phyloP scores from a whole-genome alignment of 2,329 filamentous ascomycete genomes.

The Pseudocercospora vitis region DNA sequence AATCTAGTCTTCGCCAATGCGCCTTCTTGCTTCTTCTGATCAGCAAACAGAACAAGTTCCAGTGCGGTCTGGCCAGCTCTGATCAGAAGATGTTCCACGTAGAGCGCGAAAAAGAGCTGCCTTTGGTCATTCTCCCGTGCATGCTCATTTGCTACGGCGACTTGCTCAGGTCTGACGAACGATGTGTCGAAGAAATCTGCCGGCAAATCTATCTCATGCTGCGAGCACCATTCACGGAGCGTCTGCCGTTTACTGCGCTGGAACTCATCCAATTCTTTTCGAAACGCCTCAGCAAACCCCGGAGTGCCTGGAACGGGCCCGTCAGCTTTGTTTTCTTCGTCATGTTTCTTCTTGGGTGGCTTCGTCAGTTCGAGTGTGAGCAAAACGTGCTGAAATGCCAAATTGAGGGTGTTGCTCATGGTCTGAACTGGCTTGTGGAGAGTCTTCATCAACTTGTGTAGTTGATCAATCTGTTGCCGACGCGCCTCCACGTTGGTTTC shows the following conservation, averaged over 20 bases:
- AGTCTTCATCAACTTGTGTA: constrained; percentile 69
- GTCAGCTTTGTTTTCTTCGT: constrained; percentile 41
- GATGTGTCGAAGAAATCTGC: constrained; percentile 52
- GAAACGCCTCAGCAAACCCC: constrained; percentile 57
- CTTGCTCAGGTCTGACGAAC: constrained; percentile 51
- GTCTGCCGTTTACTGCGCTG: constrained; percentile 59
- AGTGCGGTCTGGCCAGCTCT: constrained; percentile 61
- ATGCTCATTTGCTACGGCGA: constrained; percentile 49
- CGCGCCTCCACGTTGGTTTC: constrained; percentile 21
- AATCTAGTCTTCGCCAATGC: constrained; percentile 63
- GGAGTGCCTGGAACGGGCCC: constrained; percentile 58
- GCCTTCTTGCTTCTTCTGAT: constrained; percentile 63
- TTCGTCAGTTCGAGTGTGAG: constrained; percentile 55
- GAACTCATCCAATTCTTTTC: constrained; percentile 57
- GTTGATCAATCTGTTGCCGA: constrained; percentile 32
- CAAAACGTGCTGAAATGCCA: constrained; percentile 64
- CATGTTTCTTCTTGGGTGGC: constrained; percentile 32
- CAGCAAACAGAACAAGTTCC: constrained; percentile 67
- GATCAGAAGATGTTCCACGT: constrained; percentile 67
- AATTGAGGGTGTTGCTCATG: constrained; percentile 62
- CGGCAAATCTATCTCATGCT: constrained; percentile 50
- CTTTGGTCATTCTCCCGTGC: constrained; percentile 64
- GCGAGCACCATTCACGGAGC: constrained; percentile 47
- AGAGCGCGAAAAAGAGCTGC: constrained; percentile 70
- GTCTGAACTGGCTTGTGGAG: constrained; percentile 67